Percentiles rank a stretch among this genome's conserved stretches.
Conservation (phyloP, 768 basidiomycete genomes). For the Psilocybe subaeruginosa region DNA sequence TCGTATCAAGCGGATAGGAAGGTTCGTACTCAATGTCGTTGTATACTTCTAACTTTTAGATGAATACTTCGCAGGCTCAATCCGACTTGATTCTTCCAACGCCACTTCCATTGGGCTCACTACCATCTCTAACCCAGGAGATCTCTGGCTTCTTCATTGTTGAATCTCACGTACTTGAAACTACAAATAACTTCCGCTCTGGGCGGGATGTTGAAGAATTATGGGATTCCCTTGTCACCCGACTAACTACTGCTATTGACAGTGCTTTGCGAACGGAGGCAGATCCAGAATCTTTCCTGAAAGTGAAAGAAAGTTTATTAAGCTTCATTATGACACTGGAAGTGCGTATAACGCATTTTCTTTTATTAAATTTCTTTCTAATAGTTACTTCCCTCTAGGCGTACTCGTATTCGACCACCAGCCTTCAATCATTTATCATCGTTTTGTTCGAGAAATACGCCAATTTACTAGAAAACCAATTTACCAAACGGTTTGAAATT, state of each 20-base stretch:
- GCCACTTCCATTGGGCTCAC: conserved; percentile 64
- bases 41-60: conserved; percentile 4
- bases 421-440: conserved; percentile 83
- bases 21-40: conserved; percentile 38
- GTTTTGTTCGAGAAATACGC: conserved; percentile 91
- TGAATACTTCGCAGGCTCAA: conserved; percentile 70
- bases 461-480: conserved; percentile 78
- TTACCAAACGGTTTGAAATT: conserved; percentile 77
- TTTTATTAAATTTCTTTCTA: not conserved
- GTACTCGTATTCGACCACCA: conserved; percentile 83
- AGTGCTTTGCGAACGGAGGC: conserved; percentile 71
- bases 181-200: conserved; percentile 89
- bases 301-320: conserved; percentile 81
- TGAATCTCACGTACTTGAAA: conserved; percentile 89
- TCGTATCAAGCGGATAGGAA: conserved; percentile 98
- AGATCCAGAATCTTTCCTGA: conserved; percentile 81
- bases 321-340: conserved; percentile 92
- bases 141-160: conserved; percentile 98
- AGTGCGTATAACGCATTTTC: conserved; percentile 44
- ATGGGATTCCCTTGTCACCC: conserved; percentile 84
- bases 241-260: conserved; percentile 75
- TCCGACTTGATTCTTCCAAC: conserved; percentile 90
- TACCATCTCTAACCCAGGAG: conserved; percentile 85
- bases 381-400: conserved; percentile 49
- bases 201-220: conserved; percentile 91